A percentile compares a stretch with the other conserved stretches of the same genome.
Evolutionary conservation across 2,329 filamentous ascomycete genomes (phyloP).

Genomic region (Pezicula radicicola): DNA sequence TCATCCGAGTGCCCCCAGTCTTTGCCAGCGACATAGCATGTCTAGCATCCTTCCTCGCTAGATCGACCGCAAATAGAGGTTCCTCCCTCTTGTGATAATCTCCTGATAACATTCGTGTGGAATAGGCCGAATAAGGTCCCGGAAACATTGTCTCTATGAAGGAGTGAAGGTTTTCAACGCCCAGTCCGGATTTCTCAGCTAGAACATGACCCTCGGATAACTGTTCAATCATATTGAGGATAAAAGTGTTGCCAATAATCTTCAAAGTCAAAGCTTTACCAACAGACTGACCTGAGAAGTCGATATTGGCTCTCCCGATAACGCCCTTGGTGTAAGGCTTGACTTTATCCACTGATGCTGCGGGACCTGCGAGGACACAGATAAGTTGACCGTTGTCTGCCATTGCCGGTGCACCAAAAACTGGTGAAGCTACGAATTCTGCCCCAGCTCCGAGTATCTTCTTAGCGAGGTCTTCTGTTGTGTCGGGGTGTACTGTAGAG

Average conservation of each 20-base stretch:
- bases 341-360: conserved; percentile 57
- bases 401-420: conserved; percentile 71
- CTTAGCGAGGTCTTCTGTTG: conserved; percentile 64
- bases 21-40: conserved; percentile 70
- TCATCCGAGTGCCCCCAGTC: conserved; percentile 57
- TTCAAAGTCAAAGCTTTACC: conserved; percentile 69
- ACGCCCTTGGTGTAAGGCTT: conserved; percentile 72
- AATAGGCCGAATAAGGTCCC: conserved; percentile 73
- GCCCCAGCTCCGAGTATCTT: conserved; percentile 57
- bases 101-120: conserved; percentile 68
- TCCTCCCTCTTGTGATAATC: conserved; percentile 75
- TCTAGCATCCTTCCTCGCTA: conserved; percentile 77
- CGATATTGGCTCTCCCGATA: conserved; percentile 64
- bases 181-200: conserved; percentile 78
- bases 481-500: conserved; percentile 84
- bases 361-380: conserved; percentile 68
- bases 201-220: conserved; percentile 75
- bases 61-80: conserved; percentile 79
- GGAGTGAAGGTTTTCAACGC: conserved; percentile 64
- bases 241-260: conserved; percentile 81
- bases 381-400: conserved; percentile 70
- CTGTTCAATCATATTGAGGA: conserved; percentile 71
- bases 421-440: conserved; percentile 68
- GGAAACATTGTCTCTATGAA: conserved; percentile 74
- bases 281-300: conserved; percentile 67